Base-by-base conservation (phyloP, 306 rosid genomes). In the Oxytropis ochrocephala region DNA sequence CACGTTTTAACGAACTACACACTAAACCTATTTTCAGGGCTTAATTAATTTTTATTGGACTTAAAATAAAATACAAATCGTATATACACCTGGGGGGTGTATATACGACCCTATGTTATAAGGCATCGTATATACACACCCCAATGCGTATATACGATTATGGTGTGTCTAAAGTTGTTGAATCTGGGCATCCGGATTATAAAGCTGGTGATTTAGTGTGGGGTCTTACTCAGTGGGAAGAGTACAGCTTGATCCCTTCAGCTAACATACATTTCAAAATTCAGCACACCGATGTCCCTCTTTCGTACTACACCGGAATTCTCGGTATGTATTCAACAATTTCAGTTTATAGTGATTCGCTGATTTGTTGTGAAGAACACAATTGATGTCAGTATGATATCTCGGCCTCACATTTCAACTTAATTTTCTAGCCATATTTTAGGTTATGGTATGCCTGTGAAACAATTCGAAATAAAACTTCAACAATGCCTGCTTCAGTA, bases 221-320 rank as follows among this genome's bases (percentile, higher is more conserved):
- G 74, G 78, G 78, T 3, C 8, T 71, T 64, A 78, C 82, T 21
- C 55, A 47, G 8, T 78, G 78, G 82, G 78, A 78, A 47, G 82
- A 78, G 63, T 71, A 78, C 19, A 78, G 74, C 50, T 12, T 78
- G 32, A 14, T 64, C 27, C 69, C 64, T 42, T 50, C 82, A 55
- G 33, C 64, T 64, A 63, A 78, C 56, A 71, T 78, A 55, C 63
- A 13, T 29, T 78, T 65, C 64, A 78, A 71, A 56, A 71, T 78
- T 57, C 56, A 55, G 69, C 73, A 78, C 62, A 55, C 63, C 0
- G 78, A 71, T 48, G 74, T 78, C 5, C 78, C 82, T 2, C 82
- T 78, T 56, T 54, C 82, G 33, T 78, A 71, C 64, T 78, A 78
- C 35, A 64, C 74, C 29, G 78, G 82, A 78, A 64, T 78, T 78